Evolutionary conservation across 345 rosid species (phyloP).

Genomic region (Sonneratia caseolaris): DNA sequence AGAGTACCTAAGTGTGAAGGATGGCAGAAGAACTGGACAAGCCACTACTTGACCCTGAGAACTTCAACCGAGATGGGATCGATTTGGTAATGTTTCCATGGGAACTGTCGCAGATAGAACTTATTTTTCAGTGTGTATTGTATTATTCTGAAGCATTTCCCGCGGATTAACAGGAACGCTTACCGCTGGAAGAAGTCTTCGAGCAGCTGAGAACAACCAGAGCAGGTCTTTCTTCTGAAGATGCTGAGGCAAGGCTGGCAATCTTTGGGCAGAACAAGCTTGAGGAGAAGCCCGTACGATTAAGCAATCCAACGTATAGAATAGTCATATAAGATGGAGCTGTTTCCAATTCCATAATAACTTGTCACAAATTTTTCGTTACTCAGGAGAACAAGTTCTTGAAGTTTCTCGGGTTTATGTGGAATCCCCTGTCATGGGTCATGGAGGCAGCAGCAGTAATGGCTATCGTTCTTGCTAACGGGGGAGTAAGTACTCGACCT

Average conservation of each 20-base stretch:
- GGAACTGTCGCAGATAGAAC: too few relatives aligned
- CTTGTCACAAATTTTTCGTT: not conserved
- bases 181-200: slow-evolving; percentile 80
- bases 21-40: slow-evolving; percentile 70
- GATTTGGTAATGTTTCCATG: slow-evolving; percentile 42
- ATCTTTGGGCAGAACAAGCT: slow-evolving; percentile 71
- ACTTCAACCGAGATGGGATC: slow-evolving; percentile 51
- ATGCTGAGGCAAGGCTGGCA: slow-evolving; percentile 58
- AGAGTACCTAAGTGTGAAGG: slow-evolving; percentile 16
- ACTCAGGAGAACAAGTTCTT: slow-evolving; percentile 78
- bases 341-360: too few relatives aligned
- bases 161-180: slow-evolving; percentile 32
- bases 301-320: not conserved
- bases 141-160: not conserved
- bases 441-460: slow-evolving; percentile 98
- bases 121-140: not conserved
- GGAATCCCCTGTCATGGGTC: slow-evolving; percentile 99
- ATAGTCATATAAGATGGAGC: too few relatives aligned
- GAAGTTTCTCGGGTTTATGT: slow-evolving; percentile 86
- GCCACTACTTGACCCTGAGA: slow-evolving; percentile 59
- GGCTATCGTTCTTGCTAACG: slow-evolving; percentile 82
- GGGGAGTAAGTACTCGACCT: slow-evolving; percentile 44
- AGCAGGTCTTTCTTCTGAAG: slow-evolving; percentile 63
- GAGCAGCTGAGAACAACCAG: slow-evolving; percentile 59
- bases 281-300: slow-evolving; percentile 71